Evolutionary conservation across 2,329 filamentous ascomycete species (phyloP), one percentile per base, ranked within the genome.

Genomic region (Paracamarosporium sp.): DNA sequence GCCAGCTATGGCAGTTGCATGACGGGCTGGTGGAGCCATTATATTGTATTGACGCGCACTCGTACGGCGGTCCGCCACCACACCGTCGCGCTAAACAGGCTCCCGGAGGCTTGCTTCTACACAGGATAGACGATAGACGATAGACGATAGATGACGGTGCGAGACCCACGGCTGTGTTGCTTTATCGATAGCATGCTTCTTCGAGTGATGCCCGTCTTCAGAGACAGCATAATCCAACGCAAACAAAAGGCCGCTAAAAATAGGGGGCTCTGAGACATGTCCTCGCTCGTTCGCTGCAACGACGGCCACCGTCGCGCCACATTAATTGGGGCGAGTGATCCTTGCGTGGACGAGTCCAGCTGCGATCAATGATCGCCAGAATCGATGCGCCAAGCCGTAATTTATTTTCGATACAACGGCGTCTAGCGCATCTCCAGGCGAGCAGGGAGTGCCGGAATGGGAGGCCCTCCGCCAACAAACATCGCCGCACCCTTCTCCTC

Each of bases 401-500:
- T 55, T 33, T 55, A 53, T 46, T 55, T 56, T 56, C 46, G 27
- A 52, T 35, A 52, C 45, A 56, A 52, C 47, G 53, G 53, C 52
- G n/a, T 43, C 44, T 30, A 48, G 52, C 31, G 20, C 20, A 46
- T 41, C 51, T n/a, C 17, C 24, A 45, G 51, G 6, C 43, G 24
- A 20, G 30, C 43, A 45, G 25, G 53, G 45, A 36, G 33, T 41
- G 38, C 38, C 36, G 50, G 54, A 59, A 57, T 57, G 58, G 35
- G 20, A 55, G 47, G 27, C 13, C 45, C 56, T 56, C 59, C 48
- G 52, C 59, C 56, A 61, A 58, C 58, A 61, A 60, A 59, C 61
- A 64, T 57, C 59, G 45, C 33, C 41, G 33, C 22, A 22, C 53
- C 28, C 53, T 57, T 57, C 58, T 60, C 55, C 59, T 60, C 55